Evolutionary conservation across 2,329 filamentous ascomycete genomes (phyloP), one percentile per base, ranked within the genome.

Genomic region (Lecanicillium sp.): DNA sequence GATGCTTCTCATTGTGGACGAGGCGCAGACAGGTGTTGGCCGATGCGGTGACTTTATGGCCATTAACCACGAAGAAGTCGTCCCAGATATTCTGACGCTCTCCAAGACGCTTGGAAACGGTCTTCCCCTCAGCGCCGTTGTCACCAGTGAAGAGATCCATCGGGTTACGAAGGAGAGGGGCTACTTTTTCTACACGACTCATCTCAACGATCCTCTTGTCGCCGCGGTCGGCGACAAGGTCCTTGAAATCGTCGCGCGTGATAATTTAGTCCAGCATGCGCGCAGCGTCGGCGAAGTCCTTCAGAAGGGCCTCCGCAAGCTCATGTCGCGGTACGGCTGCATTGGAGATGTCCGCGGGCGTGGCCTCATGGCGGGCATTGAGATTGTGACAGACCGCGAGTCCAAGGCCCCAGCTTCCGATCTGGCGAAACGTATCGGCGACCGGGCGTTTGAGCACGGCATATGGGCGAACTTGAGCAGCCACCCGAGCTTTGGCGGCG

Each of bases 71-170:
- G 74, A 79, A 33, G 72, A 62, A 3, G 66, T 77, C 15, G 65
- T 78, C n/a, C 70, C 78, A 7, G 68, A 86, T 55, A 81, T 85
- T 29, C 61, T 83, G 5, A 76, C 75, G 0, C 63, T 84, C 5
- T 78, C 73, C 53, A 84, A 83, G 60, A 83, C 79, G 0, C 66
- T 83, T 0, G 79, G 79, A 0, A 78, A 78, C 55, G 79, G 80
- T 0, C 62, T 84, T 0, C 79, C 81, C 1, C 64, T 84, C 3
- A 73, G 71, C 41, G 73, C 79, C 0, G 77, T 84, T 1, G 66
- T 77, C 2, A 81, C 79, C 0, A 77, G 71, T 36, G 65, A 69
- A 4, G 66, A 71, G 26, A 79, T 84, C 38, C 77, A 73, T 35
- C 60, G 62, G 3, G 67, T 68, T 2, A 74, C 71, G 26, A 61